Evolutionary conservation across 495 filamentous ascomycete species (phyloP).

Genomic region (Bacidia gigantensis): DNA sequence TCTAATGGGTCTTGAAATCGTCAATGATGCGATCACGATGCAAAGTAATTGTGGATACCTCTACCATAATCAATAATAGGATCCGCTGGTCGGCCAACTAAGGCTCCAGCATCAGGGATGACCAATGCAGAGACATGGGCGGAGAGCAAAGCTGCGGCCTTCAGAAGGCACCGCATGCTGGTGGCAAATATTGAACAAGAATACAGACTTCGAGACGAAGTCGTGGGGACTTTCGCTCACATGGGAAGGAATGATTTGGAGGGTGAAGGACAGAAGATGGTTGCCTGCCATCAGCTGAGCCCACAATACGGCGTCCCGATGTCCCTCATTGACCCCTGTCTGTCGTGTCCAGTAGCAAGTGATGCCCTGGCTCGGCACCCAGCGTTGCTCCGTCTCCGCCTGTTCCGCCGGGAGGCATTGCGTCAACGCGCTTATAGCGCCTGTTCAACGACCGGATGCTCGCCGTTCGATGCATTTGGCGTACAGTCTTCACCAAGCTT

Average conservation of each 20-base stretch:
- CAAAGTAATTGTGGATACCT: slow-evolving; percentile 6
- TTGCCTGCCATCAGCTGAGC: slow-evolving; percentile 12
- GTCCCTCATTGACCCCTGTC: background rate
- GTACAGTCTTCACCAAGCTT: no score
- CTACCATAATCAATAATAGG: slow-evolving; percentile 13
- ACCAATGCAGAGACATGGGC: slow-evolving; percentile 11
- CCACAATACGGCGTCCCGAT: background rate
- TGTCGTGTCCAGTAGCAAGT: no score
- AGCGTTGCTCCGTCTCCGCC: background rate
- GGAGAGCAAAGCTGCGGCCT: slow-evolving; percentile 20
- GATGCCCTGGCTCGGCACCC: background rate
- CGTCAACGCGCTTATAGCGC: background rate
- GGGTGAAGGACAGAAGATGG: slow-evolving; percentile 3
- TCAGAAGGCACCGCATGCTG: slow-evolving; percentile 16
- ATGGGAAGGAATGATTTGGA: slow-evolving; percentile 8
- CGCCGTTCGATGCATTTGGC: no score
- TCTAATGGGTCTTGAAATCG: slow-evolving; percentile 2
- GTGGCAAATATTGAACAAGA: slow-evolving; percentile 9
- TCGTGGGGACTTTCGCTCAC: slow-evolving; percentile 12
- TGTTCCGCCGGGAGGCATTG: background rate
- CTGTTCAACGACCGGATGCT: background rate
- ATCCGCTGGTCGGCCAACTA: slow-evolving; percentile 1
- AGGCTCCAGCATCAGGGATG: slow-evolving; percentile 11
- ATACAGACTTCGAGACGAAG: slow-evolving; percentile 8
- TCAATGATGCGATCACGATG: slow-evolving; percentile 9